These are phyloP conservation scores for Cairneyella variabilis DNA, from an alignment of 495 filamentous ascomycete species.

Conservation along the genomic window DNA sequence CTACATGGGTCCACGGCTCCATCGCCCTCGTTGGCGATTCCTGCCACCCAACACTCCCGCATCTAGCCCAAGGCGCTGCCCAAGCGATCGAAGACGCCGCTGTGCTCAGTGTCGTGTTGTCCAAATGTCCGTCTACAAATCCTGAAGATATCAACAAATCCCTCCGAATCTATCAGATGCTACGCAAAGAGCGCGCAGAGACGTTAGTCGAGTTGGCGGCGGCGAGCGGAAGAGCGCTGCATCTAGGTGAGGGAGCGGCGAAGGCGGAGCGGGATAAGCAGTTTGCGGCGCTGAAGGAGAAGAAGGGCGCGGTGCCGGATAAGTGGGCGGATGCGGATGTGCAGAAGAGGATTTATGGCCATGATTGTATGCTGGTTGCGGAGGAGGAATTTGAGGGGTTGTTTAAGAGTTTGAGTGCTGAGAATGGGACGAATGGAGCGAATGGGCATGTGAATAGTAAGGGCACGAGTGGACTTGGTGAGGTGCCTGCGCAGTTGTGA, in stretches of 20 bases:
- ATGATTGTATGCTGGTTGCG: slow-evolving; percentile 21
- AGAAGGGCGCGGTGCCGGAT: slow-evolving; percentile 55
- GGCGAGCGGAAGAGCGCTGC: slow-evolving; percentile 60
- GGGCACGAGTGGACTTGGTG: not conserved
- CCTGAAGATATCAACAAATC: slow-evolving; percentile 58
- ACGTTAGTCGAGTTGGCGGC: slow-evolving; percentile 68
- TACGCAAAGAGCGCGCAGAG: slow-evolving; percentile 68
- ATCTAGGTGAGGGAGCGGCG: slow-evolving; percentile 69
- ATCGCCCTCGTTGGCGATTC: slow-evolving; percentile 76
- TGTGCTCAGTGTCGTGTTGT: slow-evolving; percentile 64
- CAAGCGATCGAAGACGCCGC: slow-evolving; percentile 80
- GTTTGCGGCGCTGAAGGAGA: slow-evolving; percentile 59
- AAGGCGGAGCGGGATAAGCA: slow-evolving; percentile 72
- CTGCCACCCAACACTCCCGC: slow-evolving; percentile 75
- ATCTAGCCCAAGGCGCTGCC: slow-evolving; percentile 70
- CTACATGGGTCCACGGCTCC: slow-evolving; percentile 63
- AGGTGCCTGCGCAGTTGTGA: too few relatives aligned
- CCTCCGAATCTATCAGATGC: slow-evolving; percentile 66
- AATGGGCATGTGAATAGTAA: not conserved
- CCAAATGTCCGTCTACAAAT: slow-evolving; percentile 46
- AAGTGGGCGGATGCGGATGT: slow-evolving; percentile 73
- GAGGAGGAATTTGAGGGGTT: slow-evolving; percentile 17
- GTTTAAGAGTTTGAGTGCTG: slow-evolving; percentile 8
- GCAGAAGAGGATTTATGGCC: slow-evolving; percentile 71
- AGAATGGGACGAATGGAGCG: slow-evolving; percentile 1